Evolutionary conservation across 2,329 filamentous ascomycete genomes (phyloP).

Genomic region (Cladophialophora exuberans): DNA sequence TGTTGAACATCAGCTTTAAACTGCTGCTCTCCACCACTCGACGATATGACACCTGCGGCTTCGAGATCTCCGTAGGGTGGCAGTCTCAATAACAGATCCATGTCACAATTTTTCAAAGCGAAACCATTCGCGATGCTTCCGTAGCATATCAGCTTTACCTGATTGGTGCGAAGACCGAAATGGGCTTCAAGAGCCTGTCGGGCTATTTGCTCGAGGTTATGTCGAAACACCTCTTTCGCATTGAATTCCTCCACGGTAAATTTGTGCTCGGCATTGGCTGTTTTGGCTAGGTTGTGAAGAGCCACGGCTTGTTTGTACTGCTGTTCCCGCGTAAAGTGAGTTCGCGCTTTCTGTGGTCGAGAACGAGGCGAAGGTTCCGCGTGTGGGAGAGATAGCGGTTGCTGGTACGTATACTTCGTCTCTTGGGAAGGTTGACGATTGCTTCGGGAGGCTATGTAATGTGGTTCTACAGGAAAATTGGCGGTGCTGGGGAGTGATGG

Average conservation of each 20-base stretch:
- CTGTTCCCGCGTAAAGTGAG: conserved; percentile 16
- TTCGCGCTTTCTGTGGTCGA: too few species aligned
- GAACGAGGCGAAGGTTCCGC: too few species aligned
- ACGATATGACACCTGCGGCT: too few species aligned
- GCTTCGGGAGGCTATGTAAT: too few species aligned
- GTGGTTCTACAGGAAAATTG: too few species aligned
- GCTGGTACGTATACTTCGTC: too few species aligned
- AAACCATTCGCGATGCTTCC: conserved; percentile 84
- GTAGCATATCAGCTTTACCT: conserved; percentile 74
- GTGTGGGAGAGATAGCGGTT: too few species aligned
- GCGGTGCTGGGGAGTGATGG: too few species aligned
- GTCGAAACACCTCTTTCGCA: conserved; percentile 72
- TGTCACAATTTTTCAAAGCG: conserved; percentile 83
- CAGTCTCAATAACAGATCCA: conserved; percentile 69
- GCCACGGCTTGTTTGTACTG: too few species aligned
- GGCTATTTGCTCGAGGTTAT: conserved; percentile 66
- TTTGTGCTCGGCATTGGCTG: conserved; percentile 18
- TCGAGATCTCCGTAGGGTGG: background rate
- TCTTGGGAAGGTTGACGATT: too few species aligned
- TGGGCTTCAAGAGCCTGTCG: conserved; percentile 51
- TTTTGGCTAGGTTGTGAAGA: conserved; percentile 22
- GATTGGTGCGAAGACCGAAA: conserved; percentile 53
- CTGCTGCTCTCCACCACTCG: conserved; percentile 9
- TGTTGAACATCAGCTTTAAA: conserved; percentile 54
- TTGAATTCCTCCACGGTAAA: conserved; percentile 56